phyloP scores from a whole-genome alignment of 2,329 filamentous ascomycete genomes.

The Tolypocladium tropicale region DNA sequence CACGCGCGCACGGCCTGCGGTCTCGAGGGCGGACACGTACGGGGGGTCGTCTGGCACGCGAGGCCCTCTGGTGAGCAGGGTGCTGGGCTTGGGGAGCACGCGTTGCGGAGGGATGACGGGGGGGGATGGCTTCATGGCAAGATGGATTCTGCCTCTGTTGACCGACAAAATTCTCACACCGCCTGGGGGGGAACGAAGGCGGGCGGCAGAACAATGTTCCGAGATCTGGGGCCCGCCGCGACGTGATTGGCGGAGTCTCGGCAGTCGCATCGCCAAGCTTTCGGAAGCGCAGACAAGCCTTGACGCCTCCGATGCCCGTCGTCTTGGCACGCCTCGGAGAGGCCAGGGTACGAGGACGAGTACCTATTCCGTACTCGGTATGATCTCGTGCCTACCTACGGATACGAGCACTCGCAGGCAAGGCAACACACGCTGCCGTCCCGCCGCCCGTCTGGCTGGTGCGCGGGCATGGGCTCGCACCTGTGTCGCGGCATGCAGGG shows the following conservation, averaged over 20 bases:
- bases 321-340: not conserved
- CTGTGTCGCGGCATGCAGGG: not conserved
- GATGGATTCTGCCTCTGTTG: conserved; percentile 22
- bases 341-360: too few species aligned
- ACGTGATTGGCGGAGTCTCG: not conserved
- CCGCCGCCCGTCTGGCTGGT: too few species aligned
- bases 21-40: not conserved
- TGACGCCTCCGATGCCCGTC: not conserved
- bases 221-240: not conserved
- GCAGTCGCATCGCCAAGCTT: not conserved
- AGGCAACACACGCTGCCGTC: too few species aligned
- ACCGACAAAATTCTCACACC: conserved; percentile 26
- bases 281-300: not conserved
- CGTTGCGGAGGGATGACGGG: conserved; percentile 4
- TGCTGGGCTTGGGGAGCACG: not conserved
- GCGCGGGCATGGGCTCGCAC: not conserved
- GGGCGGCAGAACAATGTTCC: not conserved
- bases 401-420: too few species aligned
- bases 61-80: not conserved
- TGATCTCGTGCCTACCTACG: too few species aligned
- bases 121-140: conserved; percentile 7
- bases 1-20: not conserved
- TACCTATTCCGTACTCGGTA: too few species aligned
- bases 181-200: too few species aligned
- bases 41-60: not conserved